Evolutionary conservation across 495 filamentous ascomycete genomes (phyloP).

Genomic region (Tuber umbilicatum): DNA sequence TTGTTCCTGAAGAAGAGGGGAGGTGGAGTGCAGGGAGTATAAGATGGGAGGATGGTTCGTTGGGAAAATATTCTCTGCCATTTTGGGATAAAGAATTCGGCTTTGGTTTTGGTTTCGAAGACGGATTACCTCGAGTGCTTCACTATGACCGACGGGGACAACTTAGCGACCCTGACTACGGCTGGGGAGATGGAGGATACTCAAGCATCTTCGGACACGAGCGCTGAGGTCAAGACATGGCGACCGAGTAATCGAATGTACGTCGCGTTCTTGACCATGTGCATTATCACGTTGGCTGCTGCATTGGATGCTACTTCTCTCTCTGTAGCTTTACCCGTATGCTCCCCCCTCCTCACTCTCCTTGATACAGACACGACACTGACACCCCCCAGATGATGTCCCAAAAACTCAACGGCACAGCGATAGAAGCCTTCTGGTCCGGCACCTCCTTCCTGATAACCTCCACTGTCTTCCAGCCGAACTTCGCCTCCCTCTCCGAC

Average conservation of each 20-base stretch:
- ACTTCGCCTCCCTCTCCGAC: constrained; percentile 49
- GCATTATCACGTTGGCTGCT: constrained; percentile 58
- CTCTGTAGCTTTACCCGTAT: constrained; percentile 63
- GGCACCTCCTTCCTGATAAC: constrained; percentile 53
- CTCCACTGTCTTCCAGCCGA: constrained; percentile 51
- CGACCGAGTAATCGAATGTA: constrained; percentile 38
- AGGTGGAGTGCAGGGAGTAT: neutral
- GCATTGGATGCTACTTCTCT: constrained; percentile 70
- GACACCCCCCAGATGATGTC: constrained; percentile 48
- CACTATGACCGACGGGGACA: neutral
- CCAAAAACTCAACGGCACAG: constrained; percentile 47
- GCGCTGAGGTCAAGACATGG: constrained; percentile 11
- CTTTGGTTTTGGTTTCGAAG: too few species aligned
- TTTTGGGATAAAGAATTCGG: too few species aligned
- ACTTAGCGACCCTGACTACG: neutral
- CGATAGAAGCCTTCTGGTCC: constrained; percentile 57
- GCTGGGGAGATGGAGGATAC: neutral
- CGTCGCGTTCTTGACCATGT: constrained; percentile 54
- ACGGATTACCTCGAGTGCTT: neutral
- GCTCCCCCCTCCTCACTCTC: constrained; percentile 14
- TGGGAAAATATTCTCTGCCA: neutral
- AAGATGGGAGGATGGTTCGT: neutral
- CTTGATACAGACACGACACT: neutral
- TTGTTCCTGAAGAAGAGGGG: neutral
- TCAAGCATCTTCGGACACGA: neutral